These are phyloP conservation scores for Xanthoceras sorbifolium DNA, from an alignment of 345 rosid genomes.

Conservation along the genomic window DNA sequence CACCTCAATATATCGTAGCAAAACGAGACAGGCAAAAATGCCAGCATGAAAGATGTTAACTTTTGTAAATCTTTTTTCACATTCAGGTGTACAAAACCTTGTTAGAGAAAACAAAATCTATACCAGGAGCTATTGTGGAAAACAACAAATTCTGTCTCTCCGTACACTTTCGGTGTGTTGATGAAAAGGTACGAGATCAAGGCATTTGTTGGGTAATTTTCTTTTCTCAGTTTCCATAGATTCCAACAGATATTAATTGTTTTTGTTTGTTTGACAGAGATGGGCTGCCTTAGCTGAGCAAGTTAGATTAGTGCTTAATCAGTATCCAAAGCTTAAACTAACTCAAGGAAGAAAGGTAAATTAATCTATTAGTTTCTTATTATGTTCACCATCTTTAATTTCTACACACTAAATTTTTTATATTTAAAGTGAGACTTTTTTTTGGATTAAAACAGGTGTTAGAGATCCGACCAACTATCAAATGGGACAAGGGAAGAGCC, in stretches of 20 bases:
- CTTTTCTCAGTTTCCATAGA: not conserved
- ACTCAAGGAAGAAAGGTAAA: constrained; percentile 91
- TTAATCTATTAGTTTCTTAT: no score
- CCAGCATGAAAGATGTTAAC: not conserved
- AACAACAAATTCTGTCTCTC: constrained; percentile 93
- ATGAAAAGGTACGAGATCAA: constrained; percentile 64
- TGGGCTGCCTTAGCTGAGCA: constrained; percentile 69
- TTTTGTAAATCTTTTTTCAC: constrained; percentile 1
- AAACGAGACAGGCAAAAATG: not conserved
- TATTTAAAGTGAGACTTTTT: not conserved
- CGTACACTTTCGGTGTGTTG: constrained; percentile 91
- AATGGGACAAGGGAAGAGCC: constrained; percentile 98
- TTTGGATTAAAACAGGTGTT: constrained; percentile 73
- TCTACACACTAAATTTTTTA: not conserved
- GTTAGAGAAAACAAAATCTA: constrained; percentile 64
- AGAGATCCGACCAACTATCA: constrained; percentile 90
- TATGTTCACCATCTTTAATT: not conserved
- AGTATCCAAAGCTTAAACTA: constrained; percentile 70
- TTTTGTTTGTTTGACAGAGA: constrained; percentile 41
- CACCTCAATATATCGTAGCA: not conserved
- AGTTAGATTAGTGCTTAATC: constrained; percentile 58
- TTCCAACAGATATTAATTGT: not conserved
- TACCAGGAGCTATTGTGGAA: constrained; percentile 81
- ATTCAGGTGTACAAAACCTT: constrained; percentile 52
- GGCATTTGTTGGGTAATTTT: not conserved